Evolutionary conservation across 257 asterid genomes (phyloP).

Genomic region (Henckelia pumila): DNA sequence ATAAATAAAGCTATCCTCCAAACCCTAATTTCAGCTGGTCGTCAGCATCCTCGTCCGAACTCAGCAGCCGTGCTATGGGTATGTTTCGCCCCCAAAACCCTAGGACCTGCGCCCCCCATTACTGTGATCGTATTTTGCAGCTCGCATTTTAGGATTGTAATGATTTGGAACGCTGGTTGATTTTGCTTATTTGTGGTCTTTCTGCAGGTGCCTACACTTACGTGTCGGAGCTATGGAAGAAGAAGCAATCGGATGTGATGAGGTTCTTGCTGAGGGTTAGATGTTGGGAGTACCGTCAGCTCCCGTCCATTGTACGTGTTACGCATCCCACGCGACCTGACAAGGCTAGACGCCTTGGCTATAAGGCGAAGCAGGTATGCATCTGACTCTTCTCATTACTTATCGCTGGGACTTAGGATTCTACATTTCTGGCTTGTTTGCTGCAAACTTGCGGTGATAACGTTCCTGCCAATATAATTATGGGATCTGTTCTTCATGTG

Average conservation of each 20-base stretch:
- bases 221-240: constrained; percentile 35
- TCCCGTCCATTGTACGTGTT: constrained; percentile 33
- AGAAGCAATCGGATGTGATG: constrained; percentile 40
- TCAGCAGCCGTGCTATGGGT: not conserved
- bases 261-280: constrained; percentile 36
- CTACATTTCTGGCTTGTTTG: not conserved
- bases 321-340: constrained; percentile 37
- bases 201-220: constrained; percentile 35
- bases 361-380: constrained; percentile 37
- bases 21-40: not conserved
- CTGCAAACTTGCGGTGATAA: too few relatives aligned
- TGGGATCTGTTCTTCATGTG: too few relatives aligned
- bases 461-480: too few relatives aligned
- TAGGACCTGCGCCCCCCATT: not conserved
- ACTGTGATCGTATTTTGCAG: not conserved
- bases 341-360: constrained; percentile 37
- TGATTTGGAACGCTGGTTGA: not conserved
- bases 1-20: not conserved
- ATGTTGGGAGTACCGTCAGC: constrained; percentile 42
- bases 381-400: not conserved
- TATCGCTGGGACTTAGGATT: not conserved
- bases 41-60: not conserved
- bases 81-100: not conserved
- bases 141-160: too few relatives aligned
- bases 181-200: not conserved